Evolutionary conservation across 1,284 basidiomycete species (phyloP), one percentile per base, ranked within the genome.

Genomic region (Naganishia cerealis): DNA sequence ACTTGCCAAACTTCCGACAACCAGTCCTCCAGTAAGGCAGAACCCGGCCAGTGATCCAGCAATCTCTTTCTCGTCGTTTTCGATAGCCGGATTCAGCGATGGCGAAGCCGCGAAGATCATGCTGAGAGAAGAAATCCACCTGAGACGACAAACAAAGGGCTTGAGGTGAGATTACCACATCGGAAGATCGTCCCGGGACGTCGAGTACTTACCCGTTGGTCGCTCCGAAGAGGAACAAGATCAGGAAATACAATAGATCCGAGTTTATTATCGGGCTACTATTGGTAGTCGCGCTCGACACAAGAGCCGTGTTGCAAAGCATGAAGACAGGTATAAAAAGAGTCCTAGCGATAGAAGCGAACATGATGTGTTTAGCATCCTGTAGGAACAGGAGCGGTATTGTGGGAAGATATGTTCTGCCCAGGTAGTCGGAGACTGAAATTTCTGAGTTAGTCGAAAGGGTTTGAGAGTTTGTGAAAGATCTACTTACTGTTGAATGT

Each of bases 21-120:
- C 86, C 62, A 94, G 81, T 2, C 92, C 92, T 3, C 86, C 87
- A 0, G 91, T 88, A 18, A 92, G 78, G 71, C 85, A 90, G 79
- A 92, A 93, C 70, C 85, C 87, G 1, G 87, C 87, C 10, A 94
- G 83, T 0, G 89, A 90, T 4, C 90, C 91, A 3, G 91, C 91
- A 24, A 90, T 84, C 73, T 93, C 91, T 39, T 92, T 87, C 74
- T 94, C 90, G 65, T 90, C 74, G 78, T 84, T 72, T 24, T 74
- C 70, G 52, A 82, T 76, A 21, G 71, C 67, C 1, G 77, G 77
- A 68, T 80, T 81, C 38, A 81, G 71, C 0, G 70, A 67, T 1
- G 80, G 78, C 8, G 79, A 76, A 50, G 80, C 75, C 67, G 79
- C 71, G 38, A 77, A 71, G 56, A 82, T 81, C 78, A 82, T 80